Evolutionary conservation across 202 grass and related monocot genomes (phyloP).

Genomic region (Digitaria exilis): DNA sequence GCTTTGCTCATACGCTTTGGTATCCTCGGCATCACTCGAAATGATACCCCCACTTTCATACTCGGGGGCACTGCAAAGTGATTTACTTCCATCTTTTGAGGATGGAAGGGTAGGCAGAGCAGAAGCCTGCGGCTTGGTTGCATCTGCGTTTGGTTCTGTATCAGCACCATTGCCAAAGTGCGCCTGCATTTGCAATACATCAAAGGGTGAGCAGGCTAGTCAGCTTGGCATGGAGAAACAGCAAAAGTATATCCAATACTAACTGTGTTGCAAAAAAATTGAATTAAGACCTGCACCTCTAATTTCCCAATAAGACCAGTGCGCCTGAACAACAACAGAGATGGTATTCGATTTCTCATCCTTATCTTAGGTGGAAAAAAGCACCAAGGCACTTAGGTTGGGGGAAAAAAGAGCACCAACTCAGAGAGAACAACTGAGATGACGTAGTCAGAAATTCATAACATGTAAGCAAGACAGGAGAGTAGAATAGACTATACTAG

Average conservation of each 20-base stretch:
- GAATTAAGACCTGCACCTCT: slow-evolving; percentile 9
- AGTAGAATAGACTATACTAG: background rate
- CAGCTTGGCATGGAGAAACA: background rate
- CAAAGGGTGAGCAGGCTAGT: slow-evolving; percentile 16
- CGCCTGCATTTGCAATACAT: slow-evolving; percentile 20
- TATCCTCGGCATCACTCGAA: slow-evolving; percentile 32
- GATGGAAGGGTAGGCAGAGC: background rate
- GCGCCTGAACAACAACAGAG: background rate
- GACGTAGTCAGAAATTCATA: background rate
- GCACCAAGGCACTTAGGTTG: background rate
- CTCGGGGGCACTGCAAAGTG: background rate
- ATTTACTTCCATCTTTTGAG: slow-evolving; percentile 23
- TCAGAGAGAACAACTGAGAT: slow-evolving; percentile 7
- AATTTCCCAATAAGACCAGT: background rate
- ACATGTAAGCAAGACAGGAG: background rate
- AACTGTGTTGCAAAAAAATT: background rate
- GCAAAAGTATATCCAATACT: slow-evolving; percentile 7
- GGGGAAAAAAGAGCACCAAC: too few relatives aligned
- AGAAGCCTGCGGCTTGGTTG: background rate
- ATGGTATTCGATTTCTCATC: background rate
- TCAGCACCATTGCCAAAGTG: background rate
- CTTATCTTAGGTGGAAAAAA: background rate
- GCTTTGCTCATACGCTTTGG: slow-evolving; percentile 13
- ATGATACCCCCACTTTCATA: slow-evolving; percentile 12
- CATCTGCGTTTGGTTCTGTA: slow-evolving; percentile 19